These are phyloP conservation scores for Plicaturopsis crispa DNA, from an alignment of 768 basidiomycete species.

Conservation along the genomic window DNA sequence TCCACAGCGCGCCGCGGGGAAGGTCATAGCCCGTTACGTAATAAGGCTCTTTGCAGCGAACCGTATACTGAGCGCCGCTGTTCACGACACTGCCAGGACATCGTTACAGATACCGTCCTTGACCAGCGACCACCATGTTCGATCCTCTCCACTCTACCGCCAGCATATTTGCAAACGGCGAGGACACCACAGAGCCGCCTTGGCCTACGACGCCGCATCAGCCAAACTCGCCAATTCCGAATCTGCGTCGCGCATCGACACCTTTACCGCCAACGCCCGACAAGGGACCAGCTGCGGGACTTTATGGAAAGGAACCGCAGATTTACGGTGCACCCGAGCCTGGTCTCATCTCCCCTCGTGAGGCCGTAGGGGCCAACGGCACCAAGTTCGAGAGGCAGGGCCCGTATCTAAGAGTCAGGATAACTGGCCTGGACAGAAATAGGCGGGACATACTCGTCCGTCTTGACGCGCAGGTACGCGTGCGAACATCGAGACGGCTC, in stretches of 20 bases:
- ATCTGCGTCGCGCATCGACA: constrained; percentile 55
- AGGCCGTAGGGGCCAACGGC: constrained; percentile 61
- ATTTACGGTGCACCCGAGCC: constrained; percentile 84
- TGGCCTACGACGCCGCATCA: constrained; percentile 81
- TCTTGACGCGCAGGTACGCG: constrained; percentile 83
- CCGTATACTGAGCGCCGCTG: constrained; percentile 3
- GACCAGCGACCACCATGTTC: constrained; percentile 59
- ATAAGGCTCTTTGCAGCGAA: neutral
- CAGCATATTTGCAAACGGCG: constrained; percentile 44
- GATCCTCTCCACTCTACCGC: constrained; percentile 63
- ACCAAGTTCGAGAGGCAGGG: constrained; percentile 65
- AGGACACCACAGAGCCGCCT: constrained; percentile 42
- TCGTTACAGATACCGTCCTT: too few relatives aligned
- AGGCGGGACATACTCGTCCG: constrained; percentile 89
- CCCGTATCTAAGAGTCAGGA: constrained; percentile 83
- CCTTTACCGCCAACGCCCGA: constrained; percentile 41
- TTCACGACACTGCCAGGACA: too few relatives aligned
- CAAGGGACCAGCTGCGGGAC: constrained; percentile 44
- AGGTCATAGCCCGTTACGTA: too few relatives aligned
- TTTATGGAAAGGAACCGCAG: constrained; percentile 75
- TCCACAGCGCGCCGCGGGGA: too few relatives aligned
- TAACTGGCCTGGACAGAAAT: constrained; percentile 91
- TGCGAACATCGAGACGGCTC: constrained; percentile 1
- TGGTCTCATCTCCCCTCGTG: constrained; percentile 72
- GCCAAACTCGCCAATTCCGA: constrained; percentile 64